Evolutionary conservation across 371 early-diverging fungal genomes (phyloP).

Genomic region (Quaeritorhiza haematococci): DNA sequence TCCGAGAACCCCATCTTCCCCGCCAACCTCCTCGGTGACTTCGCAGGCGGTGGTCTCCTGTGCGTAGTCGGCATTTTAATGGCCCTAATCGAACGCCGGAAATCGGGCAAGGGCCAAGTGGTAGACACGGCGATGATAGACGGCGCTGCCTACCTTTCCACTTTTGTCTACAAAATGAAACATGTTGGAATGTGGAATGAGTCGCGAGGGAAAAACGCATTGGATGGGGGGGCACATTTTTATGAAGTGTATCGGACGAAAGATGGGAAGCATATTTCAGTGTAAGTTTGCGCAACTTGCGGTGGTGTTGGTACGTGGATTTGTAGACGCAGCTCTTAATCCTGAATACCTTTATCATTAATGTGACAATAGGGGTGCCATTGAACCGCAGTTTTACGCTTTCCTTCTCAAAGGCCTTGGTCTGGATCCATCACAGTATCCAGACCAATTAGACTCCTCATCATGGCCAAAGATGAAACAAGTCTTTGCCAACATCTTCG

Average conservation of each 20-base stretch:
- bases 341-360: neutral
- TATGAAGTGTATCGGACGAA: slow-evolving; percentile 68
- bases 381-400: slow-evolving; percentile 68
- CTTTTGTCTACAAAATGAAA: slow-evolving; percentile 57
- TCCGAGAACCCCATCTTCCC: slow-evolving; percentile 62
- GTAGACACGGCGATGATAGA: slow-evolving; percentile 67
- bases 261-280: slow-evolving; percentile 63
- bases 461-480: slow-evolving; percentile 54
- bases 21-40: slow-evolving; percentile 65
- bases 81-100: slow-evolving; percentile 57
- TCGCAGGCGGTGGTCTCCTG: slow-evolving; percentile 71
- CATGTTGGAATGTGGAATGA: slow-evolving; percentile 50
- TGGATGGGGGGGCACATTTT: slow-evolving; percentile 71
- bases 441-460: slow-evolving; percentile 48
- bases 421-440: slow-evolving; percentile 36
- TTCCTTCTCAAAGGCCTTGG: slow-evolving; percentile 50
- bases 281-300: slow-evolving; percentile 51
- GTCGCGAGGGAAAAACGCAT: slow-evolving; percentile 55
- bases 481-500: slow-evolving; percentile 47
- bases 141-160: slow-evolving; percentile 49
- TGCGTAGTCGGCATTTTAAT: slow-evolving; percentile 65
- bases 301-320: no score
- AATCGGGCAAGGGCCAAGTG: slow-evolving; percentile 66
- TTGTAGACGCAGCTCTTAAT: neutral
- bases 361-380: slow-evolving; percentile 48